Base-by-base conservation (phyloP, 169 alveolate genomes). In the Amoebophrya sp. region DNA sequence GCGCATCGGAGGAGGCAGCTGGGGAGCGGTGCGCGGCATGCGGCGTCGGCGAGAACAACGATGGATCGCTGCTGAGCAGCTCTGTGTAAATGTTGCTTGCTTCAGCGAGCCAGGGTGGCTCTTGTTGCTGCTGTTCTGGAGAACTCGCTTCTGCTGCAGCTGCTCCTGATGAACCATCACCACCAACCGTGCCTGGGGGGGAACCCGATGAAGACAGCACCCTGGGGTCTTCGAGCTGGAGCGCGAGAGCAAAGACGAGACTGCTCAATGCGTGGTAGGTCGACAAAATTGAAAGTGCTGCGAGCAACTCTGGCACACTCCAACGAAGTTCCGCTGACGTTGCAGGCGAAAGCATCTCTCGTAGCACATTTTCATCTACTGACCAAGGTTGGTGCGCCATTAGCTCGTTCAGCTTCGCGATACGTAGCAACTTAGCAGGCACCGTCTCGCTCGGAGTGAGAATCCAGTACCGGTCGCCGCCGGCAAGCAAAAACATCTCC, bases 191-290 rank as follows among this genome's bases (percentile, higher is more conserved):
- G 10, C 23, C 76, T 23, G 76, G 10, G n/a, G 76, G 23, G n/a
- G n/a, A n/a, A n/a, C n/a, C n/a, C n/a, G n/a, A n/a, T n/a, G n/a
- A n/a, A n/a, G n/a, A n/a, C n/a, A n/a, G n/a, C n/a, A n/a, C n/a
- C n/a, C n/a, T n/a, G n/a, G 83, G 83, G 83, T 65, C 83, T 26
- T 65, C 83, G 36, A 65, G 83, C 83, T 65, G 38, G 3, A 65
- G 83, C 39, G 38, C 83, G 12, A 65, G 33, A 1, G 83, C 83
- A 36, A 65, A 65, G 38, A 65, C 83, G 26, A 65, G n/a, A 29
- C 39, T 36, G 38, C 39, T 0, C 36, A 65, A 0, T 1, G 83
- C 18, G 26, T 65, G 83, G 83, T 12, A 65, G 33, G 83, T 65
- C 2, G 33, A 6, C 36, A 65, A 36, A 36, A 65, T 65, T 10